Conservation (phyloP, 2,329 filamentous ascomycete species). For the Aureobasidium sp. region DNA sequence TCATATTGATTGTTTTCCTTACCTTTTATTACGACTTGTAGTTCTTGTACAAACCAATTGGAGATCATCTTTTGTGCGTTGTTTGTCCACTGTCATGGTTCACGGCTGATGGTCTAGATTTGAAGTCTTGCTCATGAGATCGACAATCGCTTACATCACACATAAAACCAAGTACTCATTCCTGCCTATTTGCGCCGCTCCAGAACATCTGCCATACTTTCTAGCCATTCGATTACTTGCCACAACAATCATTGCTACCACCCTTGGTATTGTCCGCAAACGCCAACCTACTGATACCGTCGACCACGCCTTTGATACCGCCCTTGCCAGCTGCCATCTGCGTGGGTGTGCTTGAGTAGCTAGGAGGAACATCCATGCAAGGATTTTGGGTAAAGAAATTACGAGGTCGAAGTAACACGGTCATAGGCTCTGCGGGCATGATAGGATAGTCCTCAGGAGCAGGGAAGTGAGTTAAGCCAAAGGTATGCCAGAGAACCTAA, state of each 20-base stretch:
- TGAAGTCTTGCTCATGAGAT: background rate
- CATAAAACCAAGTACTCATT: background rate
- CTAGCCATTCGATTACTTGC: background rate
- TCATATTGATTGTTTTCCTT: background rate
- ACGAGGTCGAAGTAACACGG: constrained; percentile 66
- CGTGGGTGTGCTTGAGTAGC: constrained; percentile 65
- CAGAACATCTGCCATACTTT: background rate
- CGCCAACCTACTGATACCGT: constrained; percentile 45
- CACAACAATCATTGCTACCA: constrained; percentile 23
- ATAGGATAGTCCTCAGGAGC: constrained; percentile 85
- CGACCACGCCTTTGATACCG: constrained; percentile 37
- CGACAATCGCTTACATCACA: background rate
- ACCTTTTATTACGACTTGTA: background rate
- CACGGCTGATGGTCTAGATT: background rate
- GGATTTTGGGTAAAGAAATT: constrained; percentile 81
- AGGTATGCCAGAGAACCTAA: constrained; percentile 72
- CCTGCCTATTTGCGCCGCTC: background rate
- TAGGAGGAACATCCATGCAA: constrained; percentile 72
- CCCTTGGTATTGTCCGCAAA: constrained; percentile 35
- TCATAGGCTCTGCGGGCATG: constrained; percentile 75
- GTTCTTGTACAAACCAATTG: background rate
- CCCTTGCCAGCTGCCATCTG: constrained; percentile 45
- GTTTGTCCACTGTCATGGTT: background rate
- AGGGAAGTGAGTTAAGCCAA: constrained; percentile 85
- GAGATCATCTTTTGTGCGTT: background rate